Conservation (phyloP, 2,329 filamentous ascomycete species). For the Gliomastix tumulicola region DNA sequence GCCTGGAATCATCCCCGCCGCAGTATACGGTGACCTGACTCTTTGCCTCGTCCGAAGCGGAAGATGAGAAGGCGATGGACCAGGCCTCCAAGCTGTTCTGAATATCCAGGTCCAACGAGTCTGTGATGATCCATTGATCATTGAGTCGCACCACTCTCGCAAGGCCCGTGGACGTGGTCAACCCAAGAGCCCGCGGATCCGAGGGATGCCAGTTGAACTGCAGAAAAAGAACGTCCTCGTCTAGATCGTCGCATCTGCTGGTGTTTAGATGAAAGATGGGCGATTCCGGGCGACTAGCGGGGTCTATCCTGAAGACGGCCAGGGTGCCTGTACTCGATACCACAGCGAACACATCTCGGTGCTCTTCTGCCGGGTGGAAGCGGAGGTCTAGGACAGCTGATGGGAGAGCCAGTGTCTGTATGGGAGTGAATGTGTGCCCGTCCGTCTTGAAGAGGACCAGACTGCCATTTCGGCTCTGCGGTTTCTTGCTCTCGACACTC, state of each 20-base stretch:
- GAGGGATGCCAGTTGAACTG: constrained; percentile 68
- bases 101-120: constrained; percentile 29
- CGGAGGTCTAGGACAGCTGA: constrained; percentile 81
- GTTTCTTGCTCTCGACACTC: constrained; percentile 19
- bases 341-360: constrained; percentile 56
- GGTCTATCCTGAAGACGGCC: constrained; percentile 52
- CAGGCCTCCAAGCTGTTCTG: constrained; percentile 63
- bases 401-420: constrained; percentile 52
- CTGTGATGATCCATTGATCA: constrained; percentile 28
- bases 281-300: constrained; percentile 18
- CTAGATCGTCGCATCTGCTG: constrained; percentile 40
- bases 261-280: constrained; percentile 33
- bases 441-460: constrained; percentile 58
- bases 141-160: constrained; percentile 49
- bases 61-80: constrained; percentile 56
- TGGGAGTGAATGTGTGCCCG: constrained; percentile 22
- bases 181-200: constrained; percentile 47
- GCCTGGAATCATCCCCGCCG: constrained; percentile 69
- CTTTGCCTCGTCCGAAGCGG: constrained; percentile 2
- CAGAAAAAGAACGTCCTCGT: constrained; percentile 57
- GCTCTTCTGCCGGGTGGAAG: constrained; percentile 51
- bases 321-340: constrained; percentile 73
- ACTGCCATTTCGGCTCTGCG: constrained; percentile 66
- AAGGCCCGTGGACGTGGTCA: constrained; percentile 64
- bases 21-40: constrained; percentile 44